Base-by-base conservation (phyloP, 2,329 filamentous ascomycete species). In the Blastomyces parvus region DNA sequence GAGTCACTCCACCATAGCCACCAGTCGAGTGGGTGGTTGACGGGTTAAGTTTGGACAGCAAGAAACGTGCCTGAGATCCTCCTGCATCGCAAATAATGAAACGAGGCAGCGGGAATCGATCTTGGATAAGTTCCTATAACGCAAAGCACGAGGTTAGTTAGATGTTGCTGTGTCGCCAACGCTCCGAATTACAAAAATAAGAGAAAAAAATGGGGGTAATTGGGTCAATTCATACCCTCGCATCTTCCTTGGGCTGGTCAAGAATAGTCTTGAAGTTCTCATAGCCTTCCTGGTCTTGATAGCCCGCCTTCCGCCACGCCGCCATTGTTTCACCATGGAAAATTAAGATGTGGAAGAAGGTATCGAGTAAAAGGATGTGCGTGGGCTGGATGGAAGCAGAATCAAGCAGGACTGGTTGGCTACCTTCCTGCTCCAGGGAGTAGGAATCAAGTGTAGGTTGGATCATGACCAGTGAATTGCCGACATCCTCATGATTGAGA, bases 21-120 rank as follows among this genome's bases (percentile, higher is more conserved):
- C 91, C 90, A 0, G 89, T 92, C 0, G 94, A 97, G 76, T 99
- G 94, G 17, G 94, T 99, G 3, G 94, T 99, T 1, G 90, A 96
- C 0, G 94, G 94, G 78, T 99, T 99, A 65, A 99, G 86, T 80
- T 99, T 99, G 50, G 91, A 96, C 55, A 99, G 82, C 63, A 99
- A 79, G 84, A 99, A 99, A 79, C 94, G 91, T 60, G 94, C 94
- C 75, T 99, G 94, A 0, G 94, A 97, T 62, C 94, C 94, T 68
- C 94, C 94, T n/a, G 93, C 92, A 74, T 99, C 94, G 72, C 94
- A 99, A 61, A 99, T 91, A 72, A 99, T 97, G 81, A 99, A 99
- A 65, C 94, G 90, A 25, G 94, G 94, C 5, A 99, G 84, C n/a
- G 94, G 94, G 81, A 99, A 99, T 60, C 94, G 90, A 71, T 99